Percentiles rank a stretch among this genome's conserved stretches.
phyloP scores from a whole-genome alignment of 352 stramenopile species.

The Hyaloperonospora arabidopsidis region DNA sequence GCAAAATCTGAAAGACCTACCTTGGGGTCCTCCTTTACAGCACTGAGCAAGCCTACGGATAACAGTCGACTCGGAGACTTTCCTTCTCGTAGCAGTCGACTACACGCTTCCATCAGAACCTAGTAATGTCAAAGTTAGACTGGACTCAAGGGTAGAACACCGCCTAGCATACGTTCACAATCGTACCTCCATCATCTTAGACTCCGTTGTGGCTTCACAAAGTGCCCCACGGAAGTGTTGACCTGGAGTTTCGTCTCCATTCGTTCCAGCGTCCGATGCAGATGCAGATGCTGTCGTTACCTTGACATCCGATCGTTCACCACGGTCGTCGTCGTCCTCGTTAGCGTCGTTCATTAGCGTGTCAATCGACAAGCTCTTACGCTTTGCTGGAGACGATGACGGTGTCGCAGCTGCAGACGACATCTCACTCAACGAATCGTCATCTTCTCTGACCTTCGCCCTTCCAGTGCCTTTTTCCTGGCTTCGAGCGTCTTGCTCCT shows the following conservation, averaged over 20 bases:
- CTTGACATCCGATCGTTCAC: constrained; percentile 20
- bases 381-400: constrained; percentile 33
- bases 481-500: constrained; percentile 7
- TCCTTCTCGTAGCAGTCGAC: constrained; percentile 46
- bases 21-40: constrained; percentile 46
- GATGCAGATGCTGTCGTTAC: constrained; percentile 21
- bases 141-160: background rate
- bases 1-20: constrained; percentile 8
- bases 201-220: constrained; percentile 27
- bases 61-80: constrained; percentile 52
- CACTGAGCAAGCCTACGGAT: constrained; percentile 48
- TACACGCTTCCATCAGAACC: constrained; percentile 46
- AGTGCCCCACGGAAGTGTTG: constrained; percentile 47
- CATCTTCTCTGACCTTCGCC: constrained; percentile 18
- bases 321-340: constrained; percentile 20
- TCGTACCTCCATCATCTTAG: constrained; percentile 47
- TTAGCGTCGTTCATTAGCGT: constrained; percentile 45
- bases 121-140: constrained; percentile 6
- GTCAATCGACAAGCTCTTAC: constrained; percentile 52
- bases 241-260: constrained; percentile 37
- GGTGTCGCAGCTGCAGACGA: constrained; percentile 25
- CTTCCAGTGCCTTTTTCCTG: constrained; percentile 12
- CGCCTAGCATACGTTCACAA: background rate
- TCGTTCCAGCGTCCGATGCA: constrained; percentile 18
- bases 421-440: constrained; percentile 18